Base-by-base conservation (phyloP, 805 yeast genomes). In the Metschnikowia reukaufii region DNA sequence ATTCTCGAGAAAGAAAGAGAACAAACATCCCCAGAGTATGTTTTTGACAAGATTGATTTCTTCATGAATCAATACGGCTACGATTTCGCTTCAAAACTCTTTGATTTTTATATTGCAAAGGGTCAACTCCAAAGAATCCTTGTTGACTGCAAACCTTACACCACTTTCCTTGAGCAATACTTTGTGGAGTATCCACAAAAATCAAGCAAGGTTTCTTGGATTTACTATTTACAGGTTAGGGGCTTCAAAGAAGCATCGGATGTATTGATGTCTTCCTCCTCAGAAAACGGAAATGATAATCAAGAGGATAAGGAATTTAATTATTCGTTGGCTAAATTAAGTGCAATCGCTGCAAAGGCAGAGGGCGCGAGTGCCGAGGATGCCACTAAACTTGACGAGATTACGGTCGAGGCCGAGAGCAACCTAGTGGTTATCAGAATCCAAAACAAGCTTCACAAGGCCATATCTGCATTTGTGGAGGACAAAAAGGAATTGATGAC, bases 291-390 rank as follows among this genome's bases (percentile, higher is more conserved):
- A 2, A 76, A 74, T 15, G 80, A 78, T 20, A 58, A 65, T 8
- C 68, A 74, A 36, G 64, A 64, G 10, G 76, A 75, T 53, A 77
- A 76, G 55, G 80, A 76, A 54, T 57, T 85, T 18, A 82, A 82
- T 52, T 72, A 83, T 49, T 84, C 88, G 47, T 64, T 89, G 41
- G 91, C 95, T 1, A 89, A 89, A 62, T 64, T 90, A 18, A 67
- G 88, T 2, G 70, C 79, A 1, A 58, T 86, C 16, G 83, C 82
- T 0, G 61, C 73, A 1, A 59, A 61, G 17, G 19, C 34, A 2
- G 49, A 48, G 30, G 46, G 32, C 31, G 15, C 42, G 10, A n/a
- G 21, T 15, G 21, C 31, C 9, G 31, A 36, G 7, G 44, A 41
- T 19, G 29, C 40, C 1, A 19, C 29, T 12, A 32, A 29, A n/a